These are phyloP conservation scores for Alternaria brassicae DNA, from an alignment of 2,329 filamentous ascomycete species.

Conservation along the genomic window DNA sequence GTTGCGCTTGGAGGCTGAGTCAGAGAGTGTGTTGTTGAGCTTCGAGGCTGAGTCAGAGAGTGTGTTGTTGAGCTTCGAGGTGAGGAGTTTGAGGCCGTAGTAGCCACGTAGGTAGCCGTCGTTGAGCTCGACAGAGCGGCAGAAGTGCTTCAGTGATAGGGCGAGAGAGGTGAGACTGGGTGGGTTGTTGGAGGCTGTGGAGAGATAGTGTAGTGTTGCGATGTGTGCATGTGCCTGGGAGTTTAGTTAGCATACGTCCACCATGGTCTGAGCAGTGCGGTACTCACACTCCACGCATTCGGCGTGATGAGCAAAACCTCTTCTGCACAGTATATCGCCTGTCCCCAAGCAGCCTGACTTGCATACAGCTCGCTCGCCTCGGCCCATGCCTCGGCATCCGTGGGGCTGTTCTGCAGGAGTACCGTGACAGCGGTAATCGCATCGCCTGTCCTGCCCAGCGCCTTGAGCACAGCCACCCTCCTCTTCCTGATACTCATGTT, in stretches of 20 bases:
- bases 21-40: conserved; percentile 43
- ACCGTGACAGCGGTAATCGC: conserved; percentile 76
- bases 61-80: conserved; percentile 44
- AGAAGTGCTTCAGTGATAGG: conserved; percentile 83
- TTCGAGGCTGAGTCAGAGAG: conserved; percentile 47
- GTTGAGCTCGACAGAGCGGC: conserved; percentile 90
- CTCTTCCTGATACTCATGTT: conserved; percentile 89
- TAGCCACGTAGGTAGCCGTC: conserved; percentile 91
- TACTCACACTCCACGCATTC: conserved; percentile 90
- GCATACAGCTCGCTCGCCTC: conserved; percentile 90
- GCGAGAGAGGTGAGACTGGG: conserved; percentile 57
- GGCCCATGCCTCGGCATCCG: conserved; percentile 91
- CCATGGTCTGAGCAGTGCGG: not conserved
- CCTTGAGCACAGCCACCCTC: conserved; percentile 78
- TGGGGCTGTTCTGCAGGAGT: conserved; percentile 83
- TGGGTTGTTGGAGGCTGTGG: conserved; percentile 47
- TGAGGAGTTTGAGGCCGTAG: conserved; percentile 85
- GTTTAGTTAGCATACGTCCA: not conserved
- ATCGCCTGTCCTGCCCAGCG: conserved; percentile 72
- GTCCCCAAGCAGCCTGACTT: conserved; percentile 76
- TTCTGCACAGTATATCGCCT: conserved; percentile 87
- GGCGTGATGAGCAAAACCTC: conserved; percentile 86
- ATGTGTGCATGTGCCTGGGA: conserved; percentile 81
- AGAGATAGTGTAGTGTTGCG: conserved; percentile 82
- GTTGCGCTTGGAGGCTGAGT: conserved; percentile 33